Conservation (phyloP, 257 asterid genomes). For the Solanum chaucha region DNA sequence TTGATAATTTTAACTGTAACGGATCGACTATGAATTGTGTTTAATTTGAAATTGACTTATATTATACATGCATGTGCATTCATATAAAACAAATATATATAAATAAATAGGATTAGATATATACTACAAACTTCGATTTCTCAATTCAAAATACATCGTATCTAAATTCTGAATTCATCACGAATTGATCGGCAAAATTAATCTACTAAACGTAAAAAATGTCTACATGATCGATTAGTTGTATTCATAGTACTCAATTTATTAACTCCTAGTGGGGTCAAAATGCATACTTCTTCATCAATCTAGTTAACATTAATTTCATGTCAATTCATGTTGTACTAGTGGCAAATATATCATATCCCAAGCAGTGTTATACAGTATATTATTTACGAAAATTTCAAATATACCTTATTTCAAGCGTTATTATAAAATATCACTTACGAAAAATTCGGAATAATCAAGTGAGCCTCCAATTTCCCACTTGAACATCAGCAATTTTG, state of each 20-base stretch:
- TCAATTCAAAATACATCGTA: not conserved
- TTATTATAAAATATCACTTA: not conserved
- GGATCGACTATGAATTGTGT: not conserved
- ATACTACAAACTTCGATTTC: not conserved
- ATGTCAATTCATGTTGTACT: not conserved
- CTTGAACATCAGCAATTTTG: not conserved
- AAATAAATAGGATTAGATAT: not conserved
- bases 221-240: not conserved
- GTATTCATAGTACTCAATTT: not conserved
- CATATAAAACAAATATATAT: not conserved
- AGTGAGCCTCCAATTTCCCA: not conserved
- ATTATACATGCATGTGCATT: not conserved
- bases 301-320: not conserved
- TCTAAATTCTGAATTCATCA: not conserved
- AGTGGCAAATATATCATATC: not conserved
- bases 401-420: not conserved
- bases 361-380: not conserved
- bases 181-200: accelerated
- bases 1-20: not conserved
- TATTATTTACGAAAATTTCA: not conserved
- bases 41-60: not conserved
- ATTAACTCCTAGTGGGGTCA: not conserved
- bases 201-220: not conserved
- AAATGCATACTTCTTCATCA: not conserved
- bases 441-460: not conserved